Evolutionary conservation across 176 grass and related monocot species (phyloP).

Genomic region (Triticum timopheevii): DNA sequence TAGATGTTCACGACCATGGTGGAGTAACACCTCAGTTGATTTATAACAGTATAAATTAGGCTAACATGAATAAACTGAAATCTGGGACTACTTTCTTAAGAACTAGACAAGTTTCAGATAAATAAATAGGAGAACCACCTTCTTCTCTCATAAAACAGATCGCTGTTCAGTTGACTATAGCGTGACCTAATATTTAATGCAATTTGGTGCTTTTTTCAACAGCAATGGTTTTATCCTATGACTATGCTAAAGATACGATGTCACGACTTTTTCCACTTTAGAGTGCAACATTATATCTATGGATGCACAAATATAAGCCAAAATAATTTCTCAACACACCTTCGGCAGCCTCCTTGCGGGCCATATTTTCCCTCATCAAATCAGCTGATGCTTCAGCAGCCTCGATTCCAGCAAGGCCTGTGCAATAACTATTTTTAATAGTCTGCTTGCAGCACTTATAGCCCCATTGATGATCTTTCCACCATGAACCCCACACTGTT

Average conservation of each 20-base stretch:
- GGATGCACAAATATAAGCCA: neutral
- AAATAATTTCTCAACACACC: conserved; percentile 39
- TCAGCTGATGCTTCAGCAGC: conserved; percentile 89
- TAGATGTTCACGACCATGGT: neutral
- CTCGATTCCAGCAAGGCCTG: conserved; percentile 88
- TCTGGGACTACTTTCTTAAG: neutral
- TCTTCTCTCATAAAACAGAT: neutral
- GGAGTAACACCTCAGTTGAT: neutral
- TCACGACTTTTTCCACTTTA: neutral
- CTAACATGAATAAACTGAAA: neutral
- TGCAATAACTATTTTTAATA: conserved; percentile 89
- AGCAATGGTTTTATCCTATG: neutral
- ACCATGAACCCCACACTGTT: conserved; percentile 93
- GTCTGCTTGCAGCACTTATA: conserved; percentile 89
- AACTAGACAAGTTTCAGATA: conserved; percentile 10
- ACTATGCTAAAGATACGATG: neutral
- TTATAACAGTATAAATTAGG: neutral
- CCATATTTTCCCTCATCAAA: conserved; percentile 89
- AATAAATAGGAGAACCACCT: neutral
- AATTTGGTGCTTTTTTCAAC: neutral
- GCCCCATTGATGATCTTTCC: conserved; percentile 98
- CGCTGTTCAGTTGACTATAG: neutral
- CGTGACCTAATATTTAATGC: neutral
- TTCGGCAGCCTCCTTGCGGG: conserved; percentile 80
- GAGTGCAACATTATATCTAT: neutral